Evolutionary conservation across 1,284 basidiomycete genomes (phyloP).

Genomic region (Cryptococcus amylolentus): DNA sequence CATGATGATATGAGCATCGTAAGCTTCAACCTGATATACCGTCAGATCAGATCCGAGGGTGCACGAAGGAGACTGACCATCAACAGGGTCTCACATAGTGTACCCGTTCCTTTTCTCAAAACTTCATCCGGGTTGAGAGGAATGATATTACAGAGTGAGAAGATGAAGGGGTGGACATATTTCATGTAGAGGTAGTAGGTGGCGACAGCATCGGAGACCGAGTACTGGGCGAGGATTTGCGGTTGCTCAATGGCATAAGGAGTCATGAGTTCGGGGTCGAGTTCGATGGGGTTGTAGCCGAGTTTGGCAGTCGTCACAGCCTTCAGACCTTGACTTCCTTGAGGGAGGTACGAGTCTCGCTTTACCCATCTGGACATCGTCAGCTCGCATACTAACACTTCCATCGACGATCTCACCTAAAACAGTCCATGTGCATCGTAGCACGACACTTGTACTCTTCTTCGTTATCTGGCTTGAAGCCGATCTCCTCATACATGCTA

Average conservation of each 20-base stretch:
- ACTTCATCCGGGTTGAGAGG: slow-evolving; percentile 97
- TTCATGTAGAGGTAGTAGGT: slow-evolving; percentile 99
- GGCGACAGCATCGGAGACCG: slow-evolving; percentile 98
- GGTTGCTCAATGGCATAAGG: slow-evolving; percentile 98
- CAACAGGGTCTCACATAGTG: slow-evolving; percentile 92
- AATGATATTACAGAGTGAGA: slow-evolving; percentile 99
- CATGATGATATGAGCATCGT: slow-evolving; percentile 88
- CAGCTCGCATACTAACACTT: background rate
- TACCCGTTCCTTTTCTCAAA: slow-evolving; percentile 90
- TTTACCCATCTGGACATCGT: slow-evolving; percentile 74
- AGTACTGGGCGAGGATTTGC: slow-evolving; percentile 92
- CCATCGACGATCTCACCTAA: slow-evolving; percentile 56
- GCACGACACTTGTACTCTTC: slow-evolving; percentile 91
- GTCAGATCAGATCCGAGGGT: slow-evolving; percentile 8
- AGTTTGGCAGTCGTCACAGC: slow-evolving; percentile 96
- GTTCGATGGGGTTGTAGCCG: slow-evolving; percentile 94
- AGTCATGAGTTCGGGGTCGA: slow-evolving; percentile 99
- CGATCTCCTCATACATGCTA: slow-evolving; percentile 94
- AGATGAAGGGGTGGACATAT: slow-evolving; percentile 99
- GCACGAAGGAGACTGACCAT: slow-evolving; percentile 65
- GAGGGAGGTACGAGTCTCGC: slow-evolving; percentile 97
- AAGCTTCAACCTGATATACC: slow-evolving; percentile 80
- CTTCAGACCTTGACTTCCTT: slow-evolving; percentile 97
- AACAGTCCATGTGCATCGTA: slow-evolving; percentile 99
- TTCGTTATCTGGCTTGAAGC: slow-evolving; percentile 86